Evolutionary conservation across 306 rosid genomes (phyloP), one percentile per base, ranked within the genome.

Genomic region (Geum urbanum): DNA sequence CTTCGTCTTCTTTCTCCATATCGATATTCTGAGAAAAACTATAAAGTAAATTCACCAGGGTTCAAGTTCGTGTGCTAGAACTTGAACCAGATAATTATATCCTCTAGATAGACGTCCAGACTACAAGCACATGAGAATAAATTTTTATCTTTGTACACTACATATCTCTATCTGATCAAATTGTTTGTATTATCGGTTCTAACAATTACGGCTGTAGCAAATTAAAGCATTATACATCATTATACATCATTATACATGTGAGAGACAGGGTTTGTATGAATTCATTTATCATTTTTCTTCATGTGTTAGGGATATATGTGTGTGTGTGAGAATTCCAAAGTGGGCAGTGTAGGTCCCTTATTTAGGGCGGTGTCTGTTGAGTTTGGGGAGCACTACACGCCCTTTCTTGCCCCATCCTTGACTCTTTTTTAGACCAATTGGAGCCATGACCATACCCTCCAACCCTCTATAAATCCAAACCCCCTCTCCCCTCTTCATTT

Each of bases 381-480:
- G 81, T 77, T 90, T 79, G 77, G 86, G 87, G 80, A 32, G 90
- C 96, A 88, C 74, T 78, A 78, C 97, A 87, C 91, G 46, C 89
- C 67, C 92, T 83, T 83, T 82, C 86, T 85, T 86, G 87, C 84
- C 84, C 97, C 92, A 88, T 85, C 87, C 74, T 65, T 72, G 76
- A 77, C 78, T 67, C 84, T 66, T 83, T 79, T 70, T 81, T 63
- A 71, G 83, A 91, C 86, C 95, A 80, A 71, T 11, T 47, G 76
- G 32, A 64, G 65, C 58, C 80, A 37, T 80, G 81, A 80, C 90
- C 92, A 75, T 82, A 44, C 51, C 63, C 66, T 27, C 41, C n/a
- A 15, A 69, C 47, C 43, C 43, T 45, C 79, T 73, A 83, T 86
- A 88, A 84, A 83, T 78, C 69, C 84, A 59, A 24, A 65, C 78